A percentile compares a stretch with the other conserved stretches of the same genome.
These are phyloP conservation scores for Fusarium luffae DNA, from an alignment of 2,329 filamentous ascomycete genomes.

Conservation along the genomic window DNA sequence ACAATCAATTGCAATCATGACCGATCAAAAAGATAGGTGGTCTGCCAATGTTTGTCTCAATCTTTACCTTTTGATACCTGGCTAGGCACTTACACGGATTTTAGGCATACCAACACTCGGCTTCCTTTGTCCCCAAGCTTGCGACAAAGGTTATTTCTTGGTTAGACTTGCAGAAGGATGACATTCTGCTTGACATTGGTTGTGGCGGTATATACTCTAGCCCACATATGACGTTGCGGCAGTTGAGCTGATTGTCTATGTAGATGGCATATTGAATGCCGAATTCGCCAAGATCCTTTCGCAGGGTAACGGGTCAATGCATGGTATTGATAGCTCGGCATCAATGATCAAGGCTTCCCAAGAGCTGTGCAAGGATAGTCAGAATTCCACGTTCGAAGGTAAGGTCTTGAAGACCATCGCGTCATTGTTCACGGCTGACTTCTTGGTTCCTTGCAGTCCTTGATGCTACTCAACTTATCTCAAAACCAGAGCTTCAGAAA, in stretches of 20 bases:
- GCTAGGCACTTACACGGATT: conserved; percentile 31
- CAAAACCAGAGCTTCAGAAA: conserved; percentile 50
- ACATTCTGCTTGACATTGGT: conserved; percentile 70
- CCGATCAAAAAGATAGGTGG: conserved; percentile 46
- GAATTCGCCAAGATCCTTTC: conserved; percentile 62
- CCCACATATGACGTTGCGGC: not conserved
- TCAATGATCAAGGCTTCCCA: conserved; percentile 68
- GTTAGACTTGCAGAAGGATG: conserved; percentile 67
- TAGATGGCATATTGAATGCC: conserved; percentile 69
- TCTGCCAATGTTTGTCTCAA: conserved; percentile 40
- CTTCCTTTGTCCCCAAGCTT: conserved; percentile 72
- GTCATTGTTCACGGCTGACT: not conserved
- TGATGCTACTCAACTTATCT: conserved; percentile 57
- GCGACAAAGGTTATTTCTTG: conserved; percentile 68
- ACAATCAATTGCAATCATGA: conserved; percentile 24
- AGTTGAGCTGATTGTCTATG: conserved; percentile 7
- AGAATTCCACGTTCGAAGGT: conserved; percentile 60
- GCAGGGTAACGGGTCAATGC: conserved; percentile 59
- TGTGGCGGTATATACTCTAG: conserved; percentile 65
- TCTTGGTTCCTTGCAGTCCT: conserved; percentile 50
- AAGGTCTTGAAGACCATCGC: not conserved
- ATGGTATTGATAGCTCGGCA: conserved; percentile 68
- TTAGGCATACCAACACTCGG: conserved; percentile 69
- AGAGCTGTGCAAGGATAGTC: conserved; percentile 52
- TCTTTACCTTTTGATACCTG: not conserved